Evolutionary conservation across 805 yeast species (phyloP).

Genomic region (Kazachstania bromeliacearum): DNA sequence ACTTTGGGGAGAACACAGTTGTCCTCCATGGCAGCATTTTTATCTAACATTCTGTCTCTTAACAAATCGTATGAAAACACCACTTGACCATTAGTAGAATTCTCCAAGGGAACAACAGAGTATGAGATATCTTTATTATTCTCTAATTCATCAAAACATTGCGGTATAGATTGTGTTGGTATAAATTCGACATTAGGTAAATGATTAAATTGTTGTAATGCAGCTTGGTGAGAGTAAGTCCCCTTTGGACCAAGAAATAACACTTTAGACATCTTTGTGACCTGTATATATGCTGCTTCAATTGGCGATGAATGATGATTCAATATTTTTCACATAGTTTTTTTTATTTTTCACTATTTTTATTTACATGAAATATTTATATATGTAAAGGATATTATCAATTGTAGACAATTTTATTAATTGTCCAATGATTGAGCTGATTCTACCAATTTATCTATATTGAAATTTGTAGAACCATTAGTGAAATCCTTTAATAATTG

Average conservation of each 20-base stretch:
- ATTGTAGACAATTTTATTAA: no score
- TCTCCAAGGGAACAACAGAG: constrained; percentile 84
- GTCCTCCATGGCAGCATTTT: not conserved
- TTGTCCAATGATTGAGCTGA: constrained; percentile 66
- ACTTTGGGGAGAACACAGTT: constrained; percentile 32
- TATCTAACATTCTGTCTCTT: constrained; percentile 45
- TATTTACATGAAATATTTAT: no score
- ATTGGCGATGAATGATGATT: no score
- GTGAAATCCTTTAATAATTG: constrained; percentile 60
- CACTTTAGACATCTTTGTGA: constrained; percentile 34
- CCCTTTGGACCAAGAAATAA: constrained; percentile 87
- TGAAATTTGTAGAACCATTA: constrained; percentile 55
- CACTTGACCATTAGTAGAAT: constrained; percentile 92
- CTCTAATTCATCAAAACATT: constrained; percentile 53
- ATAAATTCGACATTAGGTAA: constrained; percentile 20
- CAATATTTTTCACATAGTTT: not conserved
- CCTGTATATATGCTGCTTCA: no score
- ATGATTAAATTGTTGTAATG: constrained; percentile 45
- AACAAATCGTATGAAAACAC: constrained; percentile 74
- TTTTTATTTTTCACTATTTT: not conserved
- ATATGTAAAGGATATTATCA: no score
- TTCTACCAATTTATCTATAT: constrained; percentile 54
- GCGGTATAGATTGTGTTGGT: constrained; percentile 35
- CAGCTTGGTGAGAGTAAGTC: constrained; percentile 85
- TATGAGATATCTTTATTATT: constrained; percentile 41